phyloP scores from a whole-genome alignment of 805 yeast species.

The Wickerhamiella brachini region DNA sequence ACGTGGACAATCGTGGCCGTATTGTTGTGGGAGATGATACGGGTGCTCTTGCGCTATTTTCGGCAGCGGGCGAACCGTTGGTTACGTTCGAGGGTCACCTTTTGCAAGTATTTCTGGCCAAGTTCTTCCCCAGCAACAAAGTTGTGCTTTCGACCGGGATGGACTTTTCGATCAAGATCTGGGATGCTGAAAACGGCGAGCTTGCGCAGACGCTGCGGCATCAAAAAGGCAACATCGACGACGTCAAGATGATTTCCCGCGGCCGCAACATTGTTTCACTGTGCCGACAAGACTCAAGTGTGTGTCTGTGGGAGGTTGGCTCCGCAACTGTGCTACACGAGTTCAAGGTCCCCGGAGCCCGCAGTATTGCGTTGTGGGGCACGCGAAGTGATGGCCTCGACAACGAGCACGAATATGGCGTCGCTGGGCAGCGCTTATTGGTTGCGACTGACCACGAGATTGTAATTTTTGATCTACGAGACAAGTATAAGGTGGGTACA shows the following conservation, averaged over 20 bases:
- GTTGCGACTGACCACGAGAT: constrained; percentile 28
- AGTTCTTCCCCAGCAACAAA: constrained; percentile 50
- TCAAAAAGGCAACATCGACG: constrained; percentile 38
- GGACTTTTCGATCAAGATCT: constrained; percentile 47
- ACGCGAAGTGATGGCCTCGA: neutral
- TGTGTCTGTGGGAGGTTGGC: constrained; percentile 60
- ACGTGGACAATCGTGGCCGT: constrained; percentile 1
- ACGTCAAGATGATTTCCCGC: constrained; percentile 38
- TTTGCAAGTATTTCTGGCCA: constrained; percentile 30
- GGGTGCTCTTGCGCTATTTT: constrained; percentile 17
- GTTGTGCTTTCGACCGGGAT: constrained; percentile 46
- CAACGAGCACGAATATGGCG: constrained; percentile 33
- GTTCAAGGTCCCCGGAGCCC: constrained; percentile 26
- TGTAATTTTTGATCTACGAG: constrained; percentile 2
- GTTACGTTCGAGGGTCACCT: constrained; percentile 36
- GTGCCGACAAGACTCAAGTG: constrained; percentile 30
- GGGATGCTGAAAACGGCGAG: constrained; percentile 39
- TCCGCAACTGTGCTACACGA: constrained; percentile 33
- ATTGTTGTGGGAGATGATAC: constrained; percentile 5
- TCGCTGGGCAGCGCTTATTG: constrained; percentile 25
- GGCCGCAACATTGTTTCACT: constrained; percentile 53
- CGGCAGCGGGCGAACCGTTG: constrained; percentile 20
- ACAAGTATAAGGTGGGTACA: neutral
- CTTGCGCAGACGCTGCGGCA: constrained; percentile 38
- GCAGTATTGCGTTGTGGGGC: constrained; percentile 2